Percentiles rank a stretch among this genome's conserved stretches.
Conservation (phyloP, 2,329 filamentous ascomycete species). For the Pseudogymnoascus sp. region DNA sequence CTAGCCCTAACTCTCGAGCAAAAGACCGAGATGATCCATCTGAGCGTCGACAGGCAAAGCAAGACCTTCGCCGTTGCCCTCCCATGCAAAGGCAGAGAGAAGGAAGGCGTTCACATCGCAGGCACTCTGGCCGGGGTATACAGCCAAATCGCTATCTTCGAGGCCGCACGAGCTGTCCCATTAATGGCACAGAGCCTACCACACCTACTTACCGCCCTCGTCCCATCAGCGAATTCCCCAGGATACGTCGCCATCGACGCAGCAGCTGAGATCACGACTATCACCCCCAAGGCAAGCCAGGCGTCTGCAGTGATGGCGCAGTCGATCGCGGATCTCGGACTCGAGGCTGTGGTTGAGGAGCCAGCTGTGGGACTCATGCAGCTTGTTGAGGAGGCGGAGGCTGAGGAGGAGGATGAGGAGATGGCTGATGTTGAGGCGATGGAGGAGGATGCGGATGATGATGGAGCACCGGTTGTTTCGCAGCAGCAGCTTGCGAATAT, state of each 20-base stretch:
- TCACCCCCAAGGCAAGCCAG: constrained; percentile 54
- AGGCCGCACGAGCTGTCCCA: constrained; percentile 51
- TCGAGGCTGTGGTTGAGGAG: constrained; percentile 32
- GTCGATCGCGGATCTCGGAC: constrained; percentile 48
- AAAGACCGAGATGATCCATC: constrained; percentile 48
- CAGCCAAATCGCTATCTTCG: constrained; percentile 59
- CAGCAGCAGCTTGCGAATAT: constrained; percentile 63
- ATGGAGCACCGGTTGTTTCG: constrained; percentile 55
- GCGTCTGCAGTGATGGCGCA: constrained; percentile 47
- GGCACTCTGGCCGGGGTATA: constrained; percentile 40
- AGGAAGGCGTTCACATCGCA: constrained; percentile 41
- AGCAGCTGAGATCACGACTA: constrained; percentile 63
- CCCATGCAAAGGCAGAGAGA: constrained; percentile 29
- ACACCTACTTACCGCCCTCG: constrained; percentile 58
- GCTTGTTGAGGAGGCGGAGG: constrained; percentile 23
- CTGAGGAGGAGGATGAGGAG: constrained; percentile 24
- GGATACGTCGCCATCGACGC: constrained; percentile 74
- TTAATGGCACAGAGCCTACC: constrained; percentile 52
- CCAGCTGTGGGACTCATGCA: constrained; percentile 31
- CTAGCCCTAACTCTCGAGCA: constrained; percentile 31
- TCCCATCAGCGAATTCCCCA: constrained; percentile 56
- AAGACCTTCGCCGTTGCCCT: constrained; percentile 62
- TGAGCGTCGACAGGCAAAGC: constrained; percentile 64
- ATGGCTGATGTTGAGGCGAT: constrained; percentile 35
- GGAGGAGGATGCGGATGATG: constrained; percentile 41